Evolutionary conservation across 2,329 filamentous ascomycete species (phyloP).

Genomic region (Sclerotinia sclerotiorum): DNA sequence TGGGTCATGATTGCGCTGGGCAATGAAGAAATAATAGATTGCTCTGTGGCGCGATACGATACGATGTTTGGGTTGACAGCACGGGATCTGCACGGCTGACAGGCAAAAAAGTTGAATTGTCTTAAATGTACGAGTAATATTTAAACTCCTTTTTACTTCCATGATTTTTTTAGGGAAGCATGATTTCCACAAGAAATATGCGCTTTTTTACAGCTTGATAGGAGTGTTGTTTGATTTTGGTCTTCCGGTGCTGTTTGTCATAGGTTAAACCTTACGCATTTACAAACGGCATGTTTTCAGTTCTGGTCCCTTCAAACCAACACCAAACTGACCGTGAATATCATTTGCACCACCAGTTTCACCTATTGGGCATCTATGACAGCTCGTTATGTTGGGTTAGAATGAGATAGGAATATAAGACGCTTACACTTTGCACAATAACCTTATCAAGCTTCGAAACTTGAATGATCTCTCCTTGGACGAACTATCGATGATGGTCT

Average conservation of each 20-base stretch:
- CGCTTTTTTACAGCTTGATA: not conserved
- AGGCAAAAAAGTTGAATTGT: not conserved
- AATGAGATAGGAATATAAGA: not conserved
- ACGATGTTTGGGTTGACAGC: slow-evolving; percentile 9
- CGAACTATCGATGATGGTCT: not conserved
- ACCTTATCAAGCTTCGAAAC: not conserved
- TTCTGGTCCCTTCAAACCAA: not conserved
- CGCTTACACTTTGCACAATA: not conserved
- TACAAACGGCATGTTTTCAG: not conserved
- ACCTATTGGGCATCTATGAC: not conserved
- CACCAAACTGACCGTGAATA: not conserved
- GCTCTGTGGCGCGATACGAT: slow-evolving; percentile 19
- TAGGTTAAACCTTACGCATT: not conserved
- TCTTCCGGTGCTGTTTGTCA: not conserved
- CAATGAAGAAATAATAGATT: slow-evolving; percentile 22
- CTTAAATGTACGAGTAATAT: not conserved
- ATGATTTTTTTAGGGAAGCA: no score
- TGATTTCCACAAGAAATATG: no score
- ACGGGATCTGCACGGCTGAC: slow-evolving; percentile 9
- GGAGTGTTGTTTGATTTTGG: not conserved
- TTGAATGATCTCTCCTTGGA: not conserved
- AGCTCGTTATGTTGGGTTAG: no score
- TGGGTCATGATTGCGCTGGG: slow-evolving; percentile 24
- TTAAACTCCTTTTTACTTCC: not conserved
- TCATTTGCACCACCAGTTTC: no score